phyloP scores from a whole-genome alignment of 192 early-diverging fungal species.

The Chytriomyces sp. region DNA sequence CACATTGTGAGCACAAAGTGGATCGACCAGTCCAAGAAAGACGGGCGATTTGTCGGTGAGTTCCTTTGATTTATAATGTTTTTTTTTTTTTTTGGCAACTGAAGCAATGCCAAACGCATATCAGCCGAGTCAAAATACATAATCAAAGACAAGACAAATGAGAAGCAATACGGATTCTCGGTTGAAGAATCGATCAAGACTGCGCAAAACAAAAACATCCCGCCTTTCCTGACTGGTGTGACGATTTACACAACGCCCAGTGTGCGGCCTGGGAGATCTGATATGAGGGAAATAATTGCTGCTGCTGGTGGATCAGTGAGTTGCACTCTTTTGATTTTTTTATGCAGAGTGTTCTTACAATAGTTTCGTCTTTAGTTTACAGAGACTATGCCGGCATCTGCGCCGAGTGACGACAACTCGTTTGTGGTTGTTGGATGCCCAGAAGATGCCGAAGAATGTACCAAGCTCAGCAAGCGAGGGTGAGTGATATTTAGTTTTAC shows the following conservation, averaged over 20 bases:
- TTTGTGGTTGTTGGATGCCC: slow-evolving; percentile 38
- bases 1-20: slow-evolving; percentile 52
- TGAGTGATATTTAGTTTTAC: neutral
- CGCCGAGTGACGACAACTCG: slow-evolving; percentile 4
- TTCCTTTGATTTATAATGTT: neutral
- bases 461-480: slow-evolving; percentile 28
- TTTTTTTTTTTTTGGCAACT: neutral
- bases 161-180: slow-evolving; percentile 48
- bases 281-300: slow-evolving; percentile 50
- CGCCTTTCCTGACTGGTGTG: slow-evolving; percentile 38
- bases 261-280: slow-evolving; percentile 42
- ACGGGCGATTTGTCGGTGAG: slow-evolving; percentile 46
- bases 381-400: slow-evolving; percentile 13
- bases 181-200: slow-evolving; percentile 34
- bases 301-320: slow-evolving; percentile 52
- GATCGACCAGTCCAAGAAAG: slow-evolving; percentile 55
- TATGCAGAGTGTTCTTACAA: neutral
- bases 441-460: slow-evolving; percentile 41
- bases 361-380: neutral
- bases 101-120: neutral
- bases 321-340: neutral
- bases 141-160: slow-evolving; percentile 47
- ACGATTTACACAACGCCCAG: slow-evolving; percentile 43
- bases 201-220: neutral
- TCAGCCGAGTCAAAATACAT: slow-evolving; percentile 48